Evolutionary conservation across 345 rosid species (phyloP).

Genomic region (Geranium rotundifolium): DNA sequence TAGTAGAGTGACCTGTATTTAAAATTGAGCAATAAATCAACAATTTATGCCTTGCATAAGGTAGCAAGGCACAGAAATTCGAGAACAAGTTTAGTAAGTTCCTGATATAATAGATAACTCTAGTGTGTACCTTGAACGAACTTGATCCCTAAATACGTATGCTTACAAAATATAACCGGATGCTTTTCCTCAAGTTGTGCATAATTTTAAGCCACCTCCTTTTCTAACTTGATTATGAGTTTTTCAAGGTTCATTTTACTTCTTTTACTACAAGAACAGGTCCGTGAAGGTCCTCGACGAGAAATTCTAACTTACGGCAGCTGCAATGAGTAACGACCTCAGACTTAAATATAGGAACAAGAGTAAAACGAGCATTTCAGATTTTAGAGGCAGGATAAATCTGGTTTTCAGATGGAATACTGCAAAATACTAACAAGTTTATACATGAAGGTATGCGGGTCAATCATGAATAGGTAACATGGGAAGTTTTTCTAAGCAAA

Average conservation of each 20-base stretch:
- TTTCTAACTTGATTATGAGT: background rate
- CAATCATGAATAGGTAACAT: background rate
- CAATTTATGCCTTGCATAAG: too few relatives aligned
- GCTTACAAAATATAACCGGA: background rate
- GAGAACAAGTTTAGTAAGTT: background rate
- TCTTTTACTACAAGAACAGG: background rate
- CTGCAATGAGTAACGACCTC: background rate
- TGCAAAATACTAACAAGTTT: background rate
- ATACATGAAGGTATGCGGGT: background rate
- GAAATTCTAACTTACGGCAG: background rate
- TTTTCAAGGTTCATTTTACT: too few relatives aligned
- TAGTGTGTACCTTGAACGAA: background rate
- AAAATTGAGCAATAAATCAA: too few relatives aligned
- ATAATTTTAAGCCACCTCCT: background rate
- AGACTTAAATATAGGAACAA: background rate
- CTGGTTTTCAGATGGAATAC: background rate
- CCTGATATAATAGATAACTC: background rate
- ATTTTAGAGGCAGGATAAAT: background rate
- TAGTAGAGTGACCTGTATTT: too few relatives aligned
- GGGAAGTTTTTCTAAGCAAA: background rate
- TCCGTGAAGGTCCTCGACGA: background rate
- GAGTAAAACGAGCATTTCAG: background rate
- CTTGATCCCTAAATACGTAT: background rate
- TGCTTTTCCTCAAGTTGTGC: background rate
- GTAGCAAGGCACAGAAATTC: too few relatives aligned